A percentile compares a stretch with the other conserved stretches of the same genome.
Conservation (phyloP, 1,284 basidiomycete species). For the Trichosporon sp. region DNA sequence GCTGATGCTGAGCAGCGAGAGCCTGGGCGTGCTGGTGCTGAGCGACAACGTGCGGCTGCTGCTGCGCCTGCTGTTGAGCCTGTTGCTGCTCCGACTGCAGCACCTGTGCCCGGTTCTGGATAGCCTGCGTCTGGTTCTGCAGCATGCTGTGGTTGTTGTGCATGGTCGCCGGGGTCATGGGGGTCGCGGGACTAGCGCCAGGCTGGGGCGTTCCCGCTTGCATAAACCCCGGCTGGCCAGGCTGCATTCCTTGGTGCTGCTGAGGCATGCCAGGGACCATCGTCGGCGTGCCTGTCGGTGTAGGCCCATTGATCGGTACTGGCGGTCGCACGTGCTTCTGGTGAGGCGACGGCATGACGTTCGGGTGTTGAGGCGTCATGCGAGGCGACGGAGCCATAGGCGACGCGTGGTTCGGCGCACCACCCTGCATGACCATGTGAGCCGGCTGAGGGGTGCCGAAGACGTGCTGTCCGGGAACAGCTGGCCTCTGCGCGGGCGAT, state of each 20-base stretch:
- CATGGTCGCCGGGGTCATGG: constrained; percentile 25
- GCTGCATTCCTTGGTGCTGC: constrained; percentile 25
- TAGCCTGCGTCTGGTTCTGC: constrained; percentile 16
- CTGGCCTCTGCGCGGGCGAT: constrained; percentile 29
- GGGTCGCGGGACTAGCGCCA: constrained; percentile 19
- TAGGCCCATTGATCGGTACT: constrained; percentile 24
- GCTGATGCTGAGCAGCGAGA: constrained; percentile 22
- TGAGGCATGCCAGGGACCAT: constrained; percentile 38
- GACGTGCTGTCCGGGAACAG: constrained; percentile 26
- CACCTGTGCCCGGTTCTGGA: constrained; percentile 15
- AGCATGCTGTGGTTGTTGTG: constrained; percentile 22
- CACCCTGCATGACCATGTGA: constrained; percentile 23
- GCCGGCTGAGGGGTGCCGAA: constrained; percentile 22
- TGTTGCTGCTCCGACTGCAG: constrained; percentile 16
- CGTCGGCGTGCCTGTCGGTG: constrained; percentile 24
- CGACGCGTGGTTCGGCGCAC: constrained; percentile 24
- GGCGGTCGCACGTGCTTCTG: constrained; percentile 38
- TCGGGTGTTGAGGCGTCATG: constrained; percentile 28
- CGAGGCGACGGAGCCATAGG: constrained; percentile 33
- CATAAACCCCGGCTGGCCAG: constrained; percentile 13
- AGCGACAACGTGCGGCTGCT: constrained; percentile 21
- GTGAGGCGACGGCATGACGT: constrained; percentile 37
- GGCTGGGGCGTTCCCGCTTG: constrained; percentile 22
- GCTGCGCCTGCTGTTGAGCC: constrained; percentile 23
- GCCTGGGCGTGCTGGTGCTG: constrained; percentile 22